phyloP scores from a whole-genome alignment of 2,329 filamentous ascomycete species.

The Aspergillus sp. region DNA sequence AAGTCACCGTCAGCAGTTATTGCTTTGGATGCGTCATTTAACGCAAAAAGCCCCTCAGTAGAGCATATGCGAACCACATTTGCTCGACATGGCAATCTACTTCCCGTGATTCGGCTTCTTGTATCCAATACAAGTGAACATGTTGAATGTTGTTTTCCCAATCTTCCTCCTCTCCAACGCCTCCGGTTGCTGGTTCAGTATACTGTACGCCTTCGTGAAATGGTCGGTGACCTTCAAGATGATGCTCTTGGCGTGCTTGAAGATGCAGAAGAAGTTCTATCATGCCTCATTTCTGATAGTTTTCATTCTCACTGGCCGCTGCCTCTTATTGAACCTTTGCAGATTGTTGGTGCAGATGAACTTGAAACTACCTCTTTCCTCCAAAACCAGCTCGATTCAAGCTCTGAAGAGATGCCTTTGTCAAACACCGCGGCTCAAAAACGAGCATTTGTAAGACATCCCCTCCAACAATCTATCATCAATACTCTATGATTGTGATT shows the following conservation, averaged over 20 bases:
- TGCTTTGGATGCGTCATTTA: conserved; percentile 40
- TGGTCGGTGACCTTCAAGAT: conserved; percentile 38
- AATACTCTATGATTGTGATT: conserved; percentile 1
- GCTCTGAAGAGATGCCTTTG: background rate
- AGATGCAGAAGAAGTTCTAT: conserved; percentile 33
- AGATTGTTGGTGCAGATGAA: conserved; percentile 25
- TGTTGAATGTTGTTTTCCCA: conserved; percentile 39
- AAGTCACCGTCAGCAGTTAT: conserved; percentile 37
- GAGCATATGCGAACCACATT: conserved; percentile 34
- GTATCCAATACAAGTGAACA: conserved; percentile 45
- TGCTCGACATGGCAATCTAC: conserved; percentile 27
- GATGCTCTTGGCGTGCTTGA: conserved; percentile 36
- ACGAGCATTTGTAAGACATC: conserved; percentile 25
- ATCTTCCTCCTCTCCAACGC: conserved; percentile 26
- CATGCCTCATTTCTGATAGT: conserved; percentile 29
- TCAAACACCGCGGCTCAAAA: conserved; percentile 17
- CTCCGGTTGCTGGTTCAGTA: conserved; percentile 31
- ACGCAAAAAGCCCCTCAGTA: conserved; percentile 33
- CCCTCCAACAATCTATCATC: background rate
- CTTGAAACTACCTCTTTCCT: conserved; percentile 10
- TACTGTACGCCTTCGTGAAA: conserved; percentile 25
- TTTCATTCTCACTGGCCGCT: conserved; percentile 34
- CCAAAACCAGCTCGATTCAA: conserved; percentile 4
- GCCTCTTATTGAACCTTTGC: conserved; percentile 32
- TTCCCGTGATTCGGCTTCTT: conserved; percentile 41